These are phyloP conservation scores for Hortiboletus campestris DNA, from an alignment of 768 basidiomycete genomes.

Conservation along the genomic window DNA sequence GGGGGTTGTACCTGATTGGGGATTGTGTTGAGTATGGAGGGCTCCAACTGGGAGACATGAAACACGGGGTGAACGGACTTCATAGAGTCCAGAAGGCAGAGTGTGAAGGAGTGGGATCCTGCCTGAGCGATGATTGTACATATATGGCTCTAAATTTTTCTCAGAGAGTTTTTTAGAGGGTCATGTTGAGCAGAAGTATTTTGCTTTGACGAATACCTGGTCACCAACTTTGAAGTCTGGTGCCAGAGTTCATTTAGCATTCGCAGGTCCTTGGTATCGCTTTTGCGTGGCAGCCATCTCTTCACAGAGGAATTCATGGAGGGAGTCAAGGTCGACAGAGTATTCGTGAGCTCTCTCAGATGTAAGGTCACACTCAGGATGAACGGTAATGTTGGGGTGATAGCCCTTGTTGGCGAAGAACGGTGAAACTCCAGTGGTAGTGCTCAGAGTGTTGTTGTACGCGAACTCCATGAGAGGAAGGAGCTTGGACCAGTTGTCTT, in stretches of 20 bases:
- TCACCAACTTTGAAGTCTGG: not conserved
- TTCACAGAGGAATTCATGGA: not conserved
- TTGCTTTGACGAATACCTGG: not conserved
- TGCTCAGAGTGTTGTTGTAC: not conserved
- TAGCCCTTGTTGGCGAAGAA: not conserved
- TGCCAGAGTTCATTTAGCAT: not conserved
- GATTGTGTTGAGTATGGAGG: no score
- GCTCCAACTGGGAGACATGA: no score
- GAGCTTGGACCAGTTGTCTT: not conserved
- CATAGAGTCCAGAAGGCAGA: not conserved
- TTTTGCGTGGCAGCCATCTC: not conserved
- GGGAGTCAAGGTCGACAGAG: not conserved
- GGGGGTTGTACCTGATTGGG: no score
- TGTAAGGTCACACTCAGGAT: not conserved
- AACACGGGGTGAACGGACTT: no score
- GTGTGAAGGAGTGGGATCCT: not conserved
- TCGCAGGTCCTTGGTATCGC: not conserved
- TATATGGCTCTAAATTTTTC: not conserved
- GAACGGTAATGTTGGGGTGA: not conserved
- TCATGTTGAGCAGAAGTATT: not conserved
- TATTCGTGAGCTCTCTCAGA: not conserved
- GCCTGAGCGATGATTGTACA: not conserved
- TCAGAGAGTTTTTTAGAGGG: not conserved
- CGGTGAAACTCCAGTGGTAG: not conserved
- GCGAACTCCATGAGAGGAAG: not conserved